phyloP scores from a whole-genome alignment of 805 yeast genomes.

The Pichia insulana region DNA sequence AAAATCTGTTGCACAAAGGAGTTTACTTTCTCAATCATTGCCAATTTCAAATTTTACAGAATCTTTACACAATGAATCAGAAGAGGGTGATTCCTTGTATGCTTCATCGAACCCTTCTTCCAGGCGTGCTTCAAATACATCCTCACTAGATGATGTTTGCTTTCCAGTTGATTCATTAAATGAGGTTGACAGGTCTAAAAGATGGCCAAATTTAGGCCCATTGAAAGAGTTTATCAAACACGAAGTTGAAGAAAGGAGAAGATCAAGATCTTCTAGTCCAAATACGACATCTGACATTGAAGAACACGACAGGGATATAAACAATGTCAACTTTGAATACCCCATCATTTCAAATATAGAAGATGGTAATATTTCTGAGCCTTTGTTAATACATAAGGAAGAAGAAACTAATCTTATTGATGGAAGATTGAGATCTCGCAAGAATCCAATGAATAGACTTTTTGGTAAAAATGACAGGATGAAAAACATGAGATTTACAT shows the following conservation, averaged over 20 bases:
- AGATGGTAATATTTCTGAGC: slow-evolving; percentile 18
- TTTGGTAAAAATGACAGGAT: slow-evolving; percentile 13
- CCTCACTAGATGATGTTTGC: slow-evolving; percentile 88
- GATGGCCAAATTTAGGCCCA: slow-evolving; percentile 81
- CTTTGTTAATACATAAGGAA: slow-evolving; percentile 28
- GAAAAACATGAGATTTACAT: slow-evolving; percentile 72
- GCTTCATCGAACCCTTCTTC: slow-evolving; percentile 53
- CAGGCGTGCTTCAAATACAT: slow-evolving; percentile 50
- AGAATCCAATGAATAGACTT: slow-evolving; percentile 60
- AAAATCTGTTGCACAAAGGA: background rate
- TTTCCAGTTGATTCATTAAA: slow-evolving; percentile 60
- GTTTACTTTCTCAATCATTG: slow-evolving; percentile 7
- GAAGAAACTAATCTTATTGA: slow-evolving; percentile 48
- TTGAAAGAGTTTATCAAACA: slow-evolving; percentile 70
- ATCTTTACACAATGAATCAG: background rate
- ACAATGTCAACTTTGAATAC: slow-evolving; percentile 31
- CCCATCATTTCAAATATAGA: slow-evolving; percentile 30
- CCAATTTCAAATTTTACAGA: slow-evolving; percentile 2
- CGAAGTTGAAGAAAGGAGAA: slow-evolving; percentile 39
- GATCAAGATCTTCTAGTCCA: slow-evolving; percentile 20
- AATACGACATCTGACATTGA: slow-evolving; percentile 8
- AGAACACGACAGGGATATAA: background rate
- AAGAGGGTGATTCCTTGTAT: slow-evolving; percentile 21
- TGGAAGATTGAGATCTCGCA: slow-evolving; percentile 69
- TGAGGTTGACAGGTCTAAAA: slow-evolving; percentile 18